A percentile compares a stretch with the other conserved stretches of the same genome.
Conservation (phyloP, 2,329 filamentous ascomycete genomes). For the Sordariomycetes sp. region DNA sequence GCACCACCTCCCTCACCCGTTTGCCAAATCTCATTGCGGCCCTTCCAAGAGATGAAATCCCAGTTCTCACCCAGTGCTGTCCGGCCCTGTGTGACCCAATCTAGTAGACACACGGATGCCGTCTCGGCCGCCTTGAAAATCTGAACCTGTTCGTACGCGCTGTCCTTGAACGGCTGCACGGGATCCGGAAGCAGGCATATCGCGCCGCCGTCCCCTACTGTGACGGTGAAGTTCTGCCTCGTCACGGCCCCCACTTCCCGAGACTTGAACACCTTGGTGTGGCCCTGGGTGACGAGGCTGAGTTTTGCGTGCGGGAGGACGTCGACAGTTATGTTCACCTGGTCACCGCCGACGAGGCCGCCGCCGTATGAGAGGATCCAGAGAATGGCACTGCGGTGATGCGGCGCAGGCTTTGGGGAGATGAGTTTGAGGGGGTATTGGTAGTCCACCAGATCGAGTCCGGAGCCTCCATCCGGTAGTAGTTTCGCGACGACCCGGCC, state of each 20-base stretch:
- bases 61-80: conserved; percentile 80
- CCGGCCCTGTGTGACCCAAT: conserved; percentile 90
- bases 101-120: conserved; percentile 67
- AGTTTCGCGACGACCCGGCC: conserved; percentile 66
- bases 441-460: conserved; percentile 67
- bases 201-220: conserved; percentile 37
- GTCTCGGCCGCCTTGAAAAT: conserved; percentile 52
- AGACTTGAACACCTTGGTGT: conserved; percentile 93
- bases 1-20: conserved; percentile 17
- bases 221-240: conserved; percentile 42
- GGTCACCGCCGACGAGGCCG: conserved; percentile 80
- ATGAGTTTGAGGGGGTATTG: conserved; percentile 95
- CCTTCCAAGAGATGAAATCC: conserved; percentile 70
- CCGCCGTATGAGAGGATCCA: conserved; percentile 93
- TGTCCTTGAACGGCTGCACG: conserved; percentile 79
- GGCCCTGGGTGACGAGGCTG: conserved; percentile 60
- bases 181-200: conserved; percentile 76
- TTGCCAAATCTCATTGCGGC: conserved; percentile 79
- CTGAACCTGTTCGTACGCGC: conserved; percentile 77
- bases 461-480: conserved; percentile 60
- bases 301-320: conserved; percentile 57
- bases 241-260: conserved; percentile 42
- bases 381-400: conserved; percentile 61
- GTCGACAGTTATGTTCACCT: conserved; percentile 61
- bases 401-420: conserved; percentile 57